Conservation (phyloP, 495 filamentous ascomycete genomes). For the Xylaria cubensis region DNA sequence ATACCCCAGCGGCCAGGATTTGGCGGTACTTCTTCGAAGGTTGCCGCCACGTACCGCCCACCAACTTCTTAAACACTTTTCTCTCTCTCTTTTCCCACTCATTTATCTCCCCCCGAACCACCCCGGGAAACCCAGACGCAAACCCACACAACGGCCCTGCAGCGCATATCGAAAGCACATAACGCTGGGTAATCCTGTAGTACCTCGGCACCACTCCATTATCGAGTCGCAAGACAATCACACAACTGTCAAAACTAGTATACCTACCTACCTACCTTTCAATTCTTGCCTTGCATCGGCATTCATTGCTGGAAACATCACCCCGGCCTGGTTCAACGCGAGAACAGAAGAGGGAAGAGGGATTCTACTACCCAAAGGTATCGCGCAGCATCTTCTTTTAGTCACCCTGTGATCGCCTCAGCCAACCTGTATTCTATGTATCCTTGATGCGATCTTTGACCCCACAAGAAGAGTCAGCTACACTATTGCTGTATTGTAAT, state of each 20-base stretch:
- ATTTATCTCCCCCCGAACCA: not conserved
- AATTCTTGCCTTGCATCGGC: not conserved
- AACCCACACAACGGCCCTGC: constrained; percentile 5
- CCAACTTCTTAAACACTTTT: not conserved
- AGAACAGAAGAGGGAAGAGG: not conserved
- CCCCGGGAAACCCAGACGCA: not conserved
- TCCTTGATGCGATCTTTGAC: constrained; percentile 4
- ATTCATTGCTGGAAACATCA: not conserved
- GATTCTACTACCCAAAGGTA: constrained; percentile 1
- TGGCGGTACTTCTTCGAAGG: constrained; percentile 24
- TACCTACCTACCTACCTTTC: not conserved
- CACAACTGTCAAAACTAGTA: not conserved
- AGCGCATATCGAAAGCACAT: constrained; percentile 5
- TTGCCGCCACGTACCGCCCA: constrained; percentile 24
- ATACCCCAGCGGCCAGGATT: not conserved
- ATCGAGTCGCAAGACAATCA: not conserved
- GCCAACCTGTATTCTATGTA: not conserved
- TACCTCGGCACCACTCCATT: not conserved
- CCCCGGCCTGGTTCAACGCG: not conserved
- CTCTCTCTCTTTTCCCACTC: constrained; percentile 10
- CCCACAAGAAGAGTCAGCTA: not conserved
- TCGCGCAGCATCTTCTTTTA: not conserved
- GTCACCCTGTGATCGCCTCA: not conserved
- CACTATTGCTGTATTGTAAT: not conserved
- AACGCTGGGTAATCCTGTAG: constrained; percentile 1